These are phyloP conservation scores for Suillus occidentalis DNA, from an alignment of 768 basidiomycete genomes.

Conservation along the genomic window DNA sequence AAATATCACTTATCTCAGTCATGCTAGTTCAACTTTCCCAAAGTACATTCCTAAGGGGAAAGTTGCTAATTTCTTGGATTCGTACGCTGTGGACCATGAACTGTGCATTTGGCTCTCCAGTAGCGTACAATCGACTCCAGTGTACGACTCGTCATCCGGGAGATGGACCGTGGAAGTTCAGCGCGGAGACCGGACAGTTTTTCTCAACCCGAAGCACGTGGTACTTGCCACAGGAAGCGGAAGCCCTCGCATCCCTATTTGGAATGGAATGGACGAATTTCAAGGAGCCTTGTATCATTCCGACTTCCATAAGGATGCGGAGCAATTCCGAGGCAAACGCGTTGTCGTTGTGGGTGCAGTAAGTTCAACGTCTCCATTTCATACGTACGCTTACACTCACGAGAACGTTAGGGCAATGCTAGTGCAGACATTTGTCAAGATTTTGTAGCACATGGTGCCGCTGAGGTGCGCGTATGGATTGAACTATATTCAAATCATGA, in stretches of 20 bases:
- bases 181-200: not conserved
- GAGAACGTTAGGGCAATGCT: not conserved
- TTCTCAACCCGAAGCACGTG: not conserved
- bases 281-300: conserved; percentile 54
- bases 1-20: not conserved
- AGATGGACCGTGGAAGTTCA: not conserved
- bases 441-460: not conserved
- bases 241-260: not conserved
- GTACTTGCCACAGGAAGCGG: not conserved
- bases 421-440: not conserved
- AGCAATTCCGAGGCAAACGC: conserved; percentile 53
- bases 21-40: not conserved
- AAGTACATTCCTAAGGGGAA: conserved; percentile 17
- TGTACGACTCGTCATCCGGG: not conserved
- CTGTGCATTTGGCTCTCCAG: conserved; percentile 56
- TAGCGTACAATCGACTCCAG: conserved; percentile 30
- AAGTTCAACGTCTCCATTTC: not conserved
- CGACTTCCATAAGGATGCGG: conserved; percentile 41
- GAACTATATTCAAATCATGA: not conserved
- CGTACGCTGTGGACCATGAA: conserved; percentile 53
- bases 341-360: conserved; percentile 52
- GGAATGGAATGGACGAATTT: conserved; percentile 41
- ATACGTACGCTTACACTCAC: not conserved
- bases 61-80: conserved; percentile 60
- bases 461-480: not conserved